Evolutionary conservation across 495 filamentous ascomycete species (phyloP).

Genomic region (Amniculicola lignicola): DNA sequence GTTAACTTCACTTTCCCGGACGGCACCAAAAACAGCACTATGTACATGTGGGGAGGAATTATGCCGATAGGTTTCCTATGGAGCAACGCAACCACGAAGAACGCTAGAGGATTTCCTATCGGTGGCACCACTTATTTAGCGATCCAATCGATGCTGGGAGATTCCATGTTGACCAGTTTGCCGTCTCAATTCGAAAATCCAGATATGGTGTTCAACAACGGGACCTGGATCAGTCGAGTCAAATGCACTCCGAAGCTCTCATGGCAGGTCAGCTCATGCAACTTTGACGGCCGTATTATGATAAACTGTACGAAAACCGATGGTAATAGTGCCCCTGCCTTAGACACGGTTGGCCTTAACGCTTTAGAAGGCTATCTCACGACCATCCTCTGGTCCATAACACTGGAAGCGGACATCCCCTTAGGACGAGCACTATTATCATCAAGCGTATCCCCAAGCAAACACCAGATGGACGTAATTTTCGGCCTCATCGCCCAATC

Average conservation of each 20-base stretch:
- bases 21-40: neutral
- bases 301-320: neutral
- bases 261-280: neutral
- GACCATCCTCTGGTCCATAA: neutral
- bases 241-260: neutral
- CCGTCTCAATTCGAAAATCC: neutral
- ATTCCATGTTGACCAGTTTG: neutral
- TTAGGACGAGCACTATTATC: neutral
- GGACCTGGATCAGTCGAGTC: neutral
- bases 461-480: neutral
- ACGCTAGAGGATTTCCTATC: neutral
- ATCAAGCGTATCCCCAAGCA: neutral
- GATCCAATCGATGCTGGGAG: neutral
- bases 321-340: neutral
- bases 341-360: neutral
- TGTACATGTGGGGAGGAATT: neutral
- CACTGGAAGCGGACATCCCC: neutral
- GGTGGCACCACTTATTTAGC: constrained; percentile 1
- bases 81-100: neutral
- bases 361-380: neutral
- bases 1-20: neutral
- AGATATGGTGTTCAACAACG: neutral
- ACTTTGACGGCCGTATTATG: neutral
- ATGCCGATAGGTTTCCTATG: neutral
- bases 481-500: neutral